A percentile compares a stretch with the other conserved stretches of the same genome.
phyloP scores from a whole-genome alignment of 2,329 filamentous ascomycete species.

The Rutstroemia sp. region DNA sequence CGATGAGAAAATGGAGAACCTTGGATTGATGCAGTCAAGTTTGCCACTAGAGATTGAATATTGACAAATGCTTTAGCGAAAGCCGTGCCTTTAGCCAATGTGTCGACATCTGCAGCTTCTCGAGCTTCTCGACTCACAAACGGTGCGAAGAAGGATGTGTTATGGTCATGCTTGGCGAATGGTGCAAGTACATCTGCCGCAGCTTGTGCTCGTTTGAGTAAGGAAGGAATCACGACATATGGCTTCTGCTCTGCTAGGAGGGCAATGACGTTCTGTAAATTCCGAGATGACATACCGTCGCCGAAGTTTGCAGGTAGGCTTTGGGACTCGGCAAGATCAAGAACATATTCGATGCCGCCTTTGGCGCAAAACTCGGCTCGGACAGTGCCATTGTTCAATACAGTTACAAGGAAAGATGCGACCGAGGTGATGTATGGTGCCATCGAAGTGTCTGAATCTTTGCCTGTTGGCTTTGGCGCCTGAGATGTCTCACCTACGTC shows the following conservation, averaged over 20 bases:
- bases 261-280: constrained; percentile 67
- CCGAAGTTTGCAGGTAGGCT: constrained; percentile 70
- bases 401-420: constrained; percentile 59
- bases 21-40: constrained; percentile 68
- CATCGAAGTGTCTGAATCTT: constrained; percentile 22
- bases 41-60: constrained; percentile 67
- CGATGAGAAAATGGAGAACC: constrained; percentile 49
- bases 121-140: constrained; percentile 44
- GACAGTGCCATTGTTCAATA: constrained; percentile 26
- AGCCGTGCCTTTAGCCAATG: constrained; percentile 59
- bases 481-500: constrained; percentile 36
- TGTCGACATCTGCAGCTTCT: constrained; percentile 33
- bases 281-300: constrained; percentile 58
- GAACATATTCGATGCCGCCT: constrained; percentile 73
- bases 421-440: constrained; percentile 62
- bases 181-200: constrained; percentile 62
- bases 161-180: constrained; percentile 46
- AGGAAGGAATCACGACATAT: constrained; percentile 71
- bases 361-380: constrained; percentile 59
- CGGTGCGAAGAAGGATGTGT: constrained; percentile 60
- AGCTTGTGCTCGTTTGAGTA: constrained; percentile 66
- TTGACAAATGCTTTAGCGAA: constrained; percentile 73
- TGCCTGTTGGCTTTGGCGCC: constrained; percentile 1
- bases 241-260: constrained; percentile 75
- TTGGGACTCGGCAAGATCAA: constrained; percentile 77